Evolutionary conservation across 208 protist species (phyloP).

Genomic region (Crithidia acanthocephali): DNA sequence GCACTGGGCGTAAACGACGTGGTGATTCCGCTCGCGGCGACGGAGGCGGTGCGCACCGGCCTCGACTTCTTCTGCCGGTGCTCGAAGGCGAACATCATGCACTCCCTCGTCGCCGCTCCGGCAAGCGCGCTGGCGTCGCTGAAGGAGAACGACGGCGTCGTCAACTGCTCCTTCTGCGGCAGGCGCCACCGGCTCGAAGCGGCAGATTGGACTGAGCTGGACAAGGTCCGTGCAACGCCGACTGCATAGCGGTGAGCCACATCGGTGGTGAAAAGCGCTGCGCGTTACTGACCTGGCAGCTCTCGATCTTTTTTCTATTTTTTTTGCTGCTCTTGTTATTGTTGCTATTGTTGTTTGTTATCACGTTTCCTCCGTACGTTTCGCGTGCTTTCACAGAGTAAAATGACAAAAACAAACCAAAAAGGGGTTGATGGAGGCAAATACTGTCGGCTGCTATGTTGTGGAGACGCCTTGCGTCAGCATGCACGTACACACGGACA

Average conservation of each 20-base stretch:
- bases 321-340: background rate
- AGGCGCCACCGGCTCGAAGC: constrained; percentile 33
- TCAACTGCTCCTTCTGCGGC: constrained; percentile 53
- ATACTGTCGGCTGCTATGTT: too few relatives aligned
- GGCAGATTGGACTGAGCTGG: constrained; percentile 47
- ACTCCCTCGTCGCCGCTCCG: constrained; percentile 30
- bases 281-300: too few relatives aligned
- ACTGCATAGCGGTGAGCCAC: too few relatives aligned
- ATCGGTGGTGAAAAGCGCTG: too few relatives aligned
- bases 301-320: background rate
- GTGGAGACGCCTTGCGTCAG: too few relatives aligned
- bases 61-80: constrained; percentile 89
- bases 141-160: constrained; percentile 10
- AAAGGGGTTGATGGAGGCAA: too few relatives aligned
- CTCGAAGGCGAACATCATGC: constrained; percentile 51
- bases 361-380: too few relatives aligned
- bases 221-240: constrained; percentile 16
- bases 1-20: constrained; percentile 39
- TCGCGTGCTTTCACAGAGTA: too few relatives aligned
- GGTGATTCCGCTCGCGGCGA: constrained; percentile 33
- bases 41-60: constrained; percentile 47
- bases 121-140: constrained; percentile 17
- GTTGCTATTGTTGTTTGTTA: constrained; percentile 1
- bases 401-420: too few relatives aligned
- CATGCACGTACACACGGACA: too few relatives aligned